Evolutionary conservation across 345 rosid species (phyloP).

Genomic region (Acer negundo): DNA sequence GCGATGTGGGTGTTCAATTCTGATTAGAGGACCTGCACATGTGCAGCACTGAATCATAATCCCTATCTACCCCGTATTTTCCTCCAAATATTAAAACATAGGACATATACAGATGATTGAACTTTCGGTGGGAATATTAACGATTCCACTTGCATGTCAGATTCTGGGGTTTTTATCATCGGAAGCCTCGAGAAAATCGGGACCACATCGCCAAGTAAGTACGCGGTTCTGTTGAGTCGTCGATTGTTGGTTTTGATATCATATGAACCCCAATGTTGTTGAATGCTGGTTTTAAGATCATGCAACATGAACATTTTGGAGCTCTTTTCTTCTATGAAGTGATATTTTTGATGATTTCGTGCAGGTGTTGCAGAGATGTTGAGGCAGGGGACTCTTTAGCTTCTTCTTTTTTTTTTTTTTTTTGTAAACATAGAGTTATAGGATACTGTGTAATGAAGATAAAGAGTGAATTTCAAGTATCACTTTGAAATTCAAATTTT

Average conservation of each 20-base stretch:
- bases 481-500: no score
- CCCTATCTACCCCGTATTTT: neutral
- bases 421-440: neutral
- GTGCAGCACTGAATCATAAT: neutral
- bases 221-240: neutral
- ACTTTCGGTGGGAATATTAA: neutral
- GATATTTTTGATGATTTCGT: neutral
- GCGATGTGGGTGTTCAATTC: neutral
- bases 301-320: neutral
- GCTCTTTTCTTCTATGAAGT: neutral
- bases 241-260: neutral
- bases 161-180: neutral
- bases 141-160: neutral
- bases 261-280: no score
- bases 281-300: neutral
- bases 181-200: neutral
- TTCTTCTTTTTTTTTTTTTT: neutral
- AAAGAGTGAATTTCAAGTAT: neutral
- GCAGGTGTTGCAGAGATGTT: slow-evolving; percentile 7
- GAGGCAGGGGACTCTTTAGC: neutral
- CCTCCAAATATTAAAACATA: neutral
- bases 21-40: neutral
- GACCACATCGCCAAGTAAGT: neutral
- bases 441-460: neutral
- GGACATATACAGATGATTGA: neutral